Evolutionary conservation across 495 filamentous ascomycete genomes (phyloP).

Genomic region (Hypoxylon lenormandii): DNA sequence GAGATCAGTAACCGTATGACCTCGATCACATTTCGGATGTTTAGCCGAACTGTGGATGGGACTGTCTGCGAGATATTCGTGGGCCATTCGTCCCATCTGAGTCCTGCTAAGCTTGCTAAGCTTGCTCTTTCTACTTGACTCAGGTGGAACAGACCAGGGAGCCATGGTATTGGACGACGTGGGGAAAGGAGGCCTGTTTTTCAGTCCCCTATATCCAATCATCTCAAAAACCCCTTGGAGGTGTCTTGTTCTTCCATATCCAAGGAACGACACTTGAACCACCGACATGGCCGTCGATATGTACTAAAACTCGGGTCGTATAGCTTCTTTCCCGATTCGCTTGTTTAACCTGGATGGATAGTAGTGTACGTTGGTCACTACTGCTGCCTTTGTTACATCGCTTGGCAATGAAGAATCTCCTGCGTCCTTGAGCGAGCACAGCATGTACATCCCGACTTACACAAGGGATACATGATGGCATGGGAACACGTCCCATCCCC

Average conservation of each 20-base stretch:
- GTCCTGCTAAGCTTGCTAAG: neutral
- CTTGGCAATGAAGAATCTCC: conserved; percentile 34
- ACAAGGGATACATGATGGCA: conserved; percentile 50
- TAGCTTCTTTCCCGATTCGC: conserved; percentile 21
- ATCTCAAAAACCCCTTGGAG: neutral
- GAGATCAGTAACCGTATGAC: neutral
- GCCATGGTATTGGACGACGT: conserved; percentile 11
- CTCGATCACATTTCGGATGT: neutral
- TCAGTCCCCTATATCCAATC: conserved; percentile 2
- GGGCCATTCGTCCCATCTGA: neutral
- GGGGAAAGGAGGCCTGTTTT: neutral
- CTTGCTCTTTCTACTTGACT: neutral
- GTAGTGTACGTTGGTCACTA: conserved; percentile 3
- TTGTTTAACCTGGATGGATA: conserved; percentile 9
- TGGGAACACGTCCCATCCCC: conserved; percentile 36
- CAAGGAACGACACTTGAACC: conserved; percentile 12
- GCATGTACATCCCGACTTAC: conserved; percentile 39
- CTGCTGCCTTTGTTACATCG: conserved; percentile 26
- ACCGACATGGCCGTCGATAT: neutral
- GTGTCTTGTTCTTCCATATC: conserved; percentile 15
- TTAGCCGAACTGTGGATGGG: neutral
- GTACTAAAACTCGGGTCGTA: conserved; percentile 6
- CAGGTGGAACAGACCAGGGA: neutral
- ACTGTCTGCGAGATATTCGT: neutral
- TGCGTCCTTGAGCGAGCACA: conserved; percentile 20